Conservation (phyloP, 768 basidiomycete species). For the Leucocoprinus leucothites region DNA sequence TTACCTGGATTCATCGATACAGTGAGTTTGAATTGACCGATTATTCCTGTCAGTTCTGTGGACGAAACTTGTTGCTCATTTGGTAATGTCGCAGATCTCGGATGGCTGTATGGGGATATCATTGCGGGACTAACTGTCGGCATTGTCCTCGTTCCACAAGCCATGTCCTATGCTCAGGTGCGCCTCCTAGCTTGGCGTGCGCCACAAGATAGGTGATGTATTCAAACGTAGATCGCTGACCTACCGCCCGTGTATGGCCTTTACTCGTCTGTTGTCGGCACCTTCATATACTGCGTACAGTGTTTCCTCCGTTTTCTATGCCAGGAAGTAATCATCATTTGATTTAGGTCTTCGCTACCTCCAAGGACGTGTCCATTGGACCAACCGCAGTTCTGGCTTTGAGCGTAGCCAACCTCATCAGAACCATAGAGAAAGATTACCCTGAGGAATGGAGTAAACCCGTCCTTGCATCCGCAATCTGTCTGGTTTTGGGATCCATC, state of each 20-base stretch:
- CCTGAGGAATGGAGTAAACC: conserved; percentile 59
- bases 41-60: too few relatives aligned
- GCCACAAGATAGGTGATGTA: neutral
- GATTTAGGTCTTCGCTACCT: conserved; percentile 86
- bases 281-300: conserved; percentile 74
- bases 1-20: conserved; percentile 84
- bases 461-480: conserved; percentile 79
- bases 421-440: conserved; percentile 49
- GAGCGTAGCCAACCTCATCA: conserved; percentile 79
- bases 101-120: conserved; percentile 83
- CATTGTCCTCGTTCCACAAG: conserved; percentile 92
- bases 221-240: conserved; percentile 62
- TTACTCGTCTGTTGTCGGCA: conserved; percentile 91
- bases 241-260: conserved; percentile 87
- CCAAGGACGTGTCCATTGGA: conserved; percentile 98
- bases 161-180: conserved; percentile 86
- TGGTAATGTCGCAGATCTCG: conserved; percentile 44
- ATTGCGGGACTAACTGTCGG: conserved; percentile 93
- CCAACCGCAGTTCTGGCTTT: conserved; percentile 99
- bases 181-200: neutral
- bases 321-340: neutral
- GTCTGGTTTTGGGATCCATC: conserved; percentile 89
- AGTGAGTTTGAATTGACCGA: conserved; percentile 43
- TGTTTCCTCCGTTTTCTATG: neutral
- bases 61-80: neutral